Conservation (phyloP, 306 rosid genomes). For the Malus fusca region DNA sequence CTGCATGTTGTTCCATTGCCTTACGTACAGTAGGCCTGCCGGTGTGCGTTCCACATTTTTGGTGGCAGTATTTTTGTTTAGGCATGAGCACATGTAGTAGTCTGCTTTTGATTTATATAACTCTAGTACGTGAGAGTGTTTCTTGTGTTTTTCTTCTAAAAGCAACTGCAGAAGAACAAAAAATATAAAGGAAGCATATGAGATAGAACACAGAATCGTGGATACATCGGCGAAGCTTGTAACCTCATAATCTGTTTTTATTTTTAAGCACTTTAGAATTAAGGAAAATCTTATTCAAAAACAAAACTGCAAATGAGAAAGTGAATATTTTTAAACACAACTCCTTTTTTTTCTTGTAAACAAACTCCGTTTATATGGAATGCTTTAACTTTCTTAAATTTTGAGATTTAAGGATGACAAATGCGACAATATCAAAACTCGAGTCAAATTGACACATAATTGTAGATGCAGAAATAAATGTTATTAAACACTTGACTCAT, state of each 20-base stretch:
- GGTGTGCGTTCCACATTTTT: slow-evolving; percentile 65
- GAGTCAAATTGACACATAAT: background rate
- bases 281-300: too few relatives aligned
- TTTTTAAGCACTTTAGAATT: background rate
- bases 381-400: too few relatives aligned
- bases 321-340: too few relatives aligned
- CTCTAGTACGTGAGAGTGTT: slow-evolving; percentile 39
- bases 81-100: slow-evolving; percentile 73
- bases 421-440: too few relatives aligned
- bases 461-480: background rate
- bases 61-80: slow-evolving; percentile 63
- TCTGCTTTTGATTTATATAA: slow-evolving; percentile 76
- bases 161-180: slow-evolving; percentile 38
- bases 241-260: too few relatives aligned
- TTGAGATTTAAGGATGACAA: background rate
- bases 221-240: background rate
- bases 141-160: slow-evolving; percentile 45
- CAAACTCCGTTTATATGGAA: too few relatives aligned
- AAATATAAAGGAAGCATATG: background rate
- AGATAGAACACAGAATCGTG: background rate
- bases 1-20: slow-evolving; percentile 99
- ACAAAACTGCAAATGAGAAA: too few relatives aligned
- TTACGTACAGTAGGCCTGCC: slow-evolving; percentile 58
- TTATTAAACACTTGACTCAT: background rate
- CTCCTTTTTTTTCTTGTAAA: too few relatives aligned